Evolutionary conservation across 2,329 filamentous ascomycete genomes (phyloP).

Genomic region (Neonectria neomacrospora): DNA sequence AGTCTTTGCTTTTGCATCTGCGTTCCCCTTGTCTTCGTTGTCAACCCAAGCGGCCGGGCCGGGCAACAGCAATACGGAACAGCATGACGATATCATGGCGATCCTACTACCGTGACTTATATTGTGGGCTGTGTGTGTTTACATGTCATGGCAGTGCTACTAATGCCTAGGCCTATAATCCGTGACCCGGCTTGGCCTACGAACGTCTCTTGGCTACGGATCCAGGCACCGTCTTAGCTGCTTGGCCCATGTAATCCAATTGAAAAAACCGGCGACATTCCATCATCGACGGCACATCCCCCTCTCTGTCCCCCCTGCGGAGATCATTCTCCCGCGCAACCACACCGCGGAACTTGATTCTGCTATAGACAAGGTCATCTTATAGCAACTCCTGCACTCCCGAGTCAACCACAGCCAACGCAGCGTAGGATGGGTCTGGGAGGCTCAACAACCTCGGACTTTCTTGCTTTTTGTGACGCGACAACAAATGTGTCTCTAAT

Average conservation of each 20-base stretch:
- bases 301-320: conserved; percentile 10
- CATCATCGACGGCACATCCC: conserved; percentile 13
- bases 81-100: too few species aligned
- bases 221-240: not conserved
- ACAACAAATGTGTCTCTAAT: not conserved
- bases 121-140: not conserved
- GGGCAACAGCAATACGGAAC: not conserved
- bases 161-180: not conserved
- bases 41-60: not conserved
- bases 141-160: not conserved
- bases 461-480: conserved; percentile 4
- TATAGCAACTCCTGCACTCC: conserved; percentile 5
- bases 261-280: not conserved
- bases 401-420: not conserved
- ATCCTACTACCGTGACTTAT: not conserved
- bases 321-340: conserved; percentile 2
- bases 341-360: not conserved
- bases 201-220: not conserved
- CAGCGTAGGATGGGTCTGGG: not conserved
- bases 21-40: not conserved
- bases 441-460: not conserved
- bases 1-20: not conserved
- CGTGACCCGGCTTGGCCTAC: not conserved
- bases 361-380: conserved; percentile 25
- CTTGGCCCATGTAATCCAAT: conserved; percentile 5